Evolutionary conservation across 2,329 filamentous ascomycete genomes (phyloP).

Genomic region (Bipolaris zeicola): DNA sequence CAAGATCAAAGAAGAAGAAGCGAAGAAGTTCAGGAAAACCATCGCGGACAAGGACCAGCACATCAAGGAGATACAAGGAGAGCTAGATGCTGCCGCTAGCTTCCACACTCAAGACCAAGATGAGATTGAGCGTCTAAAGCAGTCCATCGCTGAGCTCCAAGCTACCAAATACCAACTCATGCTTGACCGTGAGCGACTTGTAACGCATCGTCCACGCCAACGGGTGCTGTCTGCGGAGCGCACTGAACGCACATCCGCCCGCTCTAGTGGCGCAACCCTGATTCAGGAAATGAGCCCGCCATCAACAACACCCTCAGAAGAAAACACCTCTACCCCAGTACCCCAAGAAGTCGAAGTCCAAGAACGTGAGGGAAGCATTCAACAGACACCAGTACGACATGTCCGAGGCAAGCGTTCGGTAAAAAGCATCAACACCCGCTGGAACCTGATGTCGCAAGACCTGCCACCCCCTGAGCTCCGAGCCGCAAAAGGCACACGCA

Average conservation of each 20-base stretch:
- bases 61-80: constrained; percentile 26
- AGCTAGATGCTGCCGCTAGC: constrained; percentile 21
- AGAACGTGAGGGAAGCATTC: constrained; percentile 23
- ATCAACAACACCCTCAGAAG: constrained; percentile 22
- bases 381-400: constrained; percentile 24
- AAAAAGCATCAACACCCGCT: constrained; percentile 13
- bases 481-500: constrained; percentile 15
- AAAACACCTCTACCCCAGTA: constrained; percentile 15
- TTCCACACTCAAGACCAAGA: constrained; percentile 29
- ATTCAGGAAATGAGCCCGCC: constrained; percentile 30
- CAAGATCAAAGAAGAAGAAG: constrained; percentile 28
- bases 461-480: constrained; percentile 29
- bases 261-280: constrained; percentile 43
- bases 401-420: constrained; percentile 19
- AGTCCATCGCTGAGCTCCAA: constrained; percentile 30
- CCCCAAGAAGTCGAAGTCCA: constrained; percentile 7
- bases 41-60: constrained; percentile 26
- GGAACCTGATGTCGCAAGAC: constrained; percentile 29
- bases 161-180: constrained; percentile 39
- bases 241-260: constrained; percentile 27
- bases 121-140: constrained; percentile 36
- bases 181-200: constrained; percentile 40
- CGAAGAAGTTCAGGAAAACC: constrained; percentile 22
- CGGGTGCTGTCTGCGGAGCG: constrained; percentile 29
- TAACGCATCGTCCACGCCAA: constrained; percentile 29